Conservation (phyloP, 441 rosid species). For the Adansonia gregorii region DNA sequence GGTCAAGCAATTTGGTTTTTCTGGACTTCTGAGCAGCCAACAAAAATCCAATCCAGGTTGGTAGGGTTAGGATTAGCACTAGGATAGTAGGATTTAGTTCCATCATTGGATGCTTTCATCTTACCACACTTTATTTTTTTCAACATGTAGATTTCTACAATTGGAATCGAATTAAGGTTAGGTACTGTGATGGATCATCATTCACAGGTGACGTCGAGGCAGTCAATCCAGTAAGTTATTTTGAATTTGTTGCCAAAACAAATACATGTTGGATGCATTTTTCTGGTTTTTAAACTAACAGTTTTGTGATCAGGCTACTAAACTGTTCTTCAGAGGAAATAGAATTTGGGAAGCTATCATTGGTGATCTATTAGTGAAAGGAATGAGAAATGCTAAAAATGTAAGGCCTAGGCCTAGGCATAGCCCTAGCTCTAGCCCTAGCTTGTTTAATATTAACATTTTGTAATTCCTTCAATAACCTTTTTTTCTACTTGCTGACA, state of each 20-base stretch:
- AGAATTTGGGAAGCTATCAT: constrained; percentile 78
- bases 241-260: not conserved
- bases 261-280: not conserved
- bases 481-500: not conserved
- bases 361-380: constrained; percentile 78
- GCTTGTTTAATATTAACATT: not conserved
- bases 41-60: constrained; percentile 77
- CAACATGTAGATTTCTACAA: constrained; percentile 65
- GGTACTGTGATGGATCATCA: constrained; percentile 92
- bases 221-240: constrained; percentile 68
- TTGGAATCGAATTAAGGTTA: constrained; percentile 89
- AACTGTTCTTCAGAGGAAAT: constrained; percentile 78
- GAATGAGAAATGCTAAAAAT: constrained; percentile 80
- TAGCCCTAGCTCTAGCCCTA: not conserved
- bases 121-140: not conserved
- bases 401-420: constrained; percentile 38
- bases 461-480: not conserved
- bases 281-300: constrained; percentile 4
- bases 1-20: constrained; percentile 70
- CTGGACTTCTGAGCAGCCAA: constrained; percentile 66
- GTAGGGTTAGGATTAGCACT: not conserved
- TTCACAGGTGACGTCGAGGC: constrained; percentile 82
- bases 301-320: constrained; percentile 48
- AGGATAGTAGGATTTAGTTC: too few species aligned
- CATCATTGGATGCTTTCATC: not conserved